Percentiles rank a stretch among this genome's conserved stretches.
phyloP scores from a whole-genome alignment of 768 basidiomycete genomes.

The Kwoniella heveanensis region DNA sequence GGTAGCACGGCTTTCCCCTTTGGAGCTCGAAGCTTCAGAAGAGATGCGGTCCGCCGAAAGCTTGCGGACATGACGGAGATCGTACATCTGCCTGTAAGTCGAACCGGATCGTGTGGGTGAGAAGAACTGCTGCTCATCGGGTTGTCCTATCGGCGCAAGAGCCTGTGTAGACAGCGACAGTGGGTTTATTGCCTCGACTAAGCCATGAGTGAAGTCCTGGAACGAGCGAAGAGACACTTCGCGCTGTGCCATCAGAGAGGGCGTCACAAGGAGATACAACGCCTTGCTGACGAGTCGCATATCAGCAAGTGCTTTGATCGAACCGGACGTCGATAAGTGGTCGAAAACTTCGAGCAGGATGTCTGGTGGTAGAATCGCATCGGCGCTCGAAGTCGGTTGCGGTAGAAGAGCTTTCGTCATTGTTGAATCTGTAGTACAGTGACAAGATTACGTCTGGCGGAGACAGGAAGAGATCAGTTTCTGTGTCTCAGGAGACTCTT shows the following conservation, averaged over 20 bases:
- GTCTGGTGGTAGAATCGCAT: background rate
- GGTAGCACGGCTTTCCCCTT: too few relatives aligned
- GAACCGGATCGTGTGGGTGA: background rate
- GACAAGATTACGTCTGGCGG: too few relatives aligned
- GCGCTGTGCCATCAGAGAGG: background rate
- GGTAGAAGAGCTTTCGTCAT: too few relatives aligned
- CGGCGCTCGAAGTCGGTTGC: background rate
- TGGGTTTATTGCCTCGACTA: background rate
- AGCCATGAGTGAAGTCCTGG: background rate
- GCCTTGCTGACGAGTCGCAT: constrained; percentile 3
- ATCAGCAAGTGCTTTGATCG: background rate
- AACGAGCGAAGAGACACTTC: constrained; percentile 1
- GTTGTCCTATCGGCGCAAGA: too few relatives aligned
- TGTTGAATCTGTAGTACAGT: too few relatives aligned
- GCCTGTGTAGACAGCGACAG: background rate
- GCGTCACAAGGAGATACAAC: background rate
- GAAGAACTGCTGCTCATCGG: background rate
- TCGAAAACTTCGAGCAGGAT: background rate
- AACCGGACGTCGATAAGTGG: background rate
- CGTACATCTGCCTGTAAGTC: background rate
- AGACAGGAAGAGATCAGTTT: too few relatives aligned
- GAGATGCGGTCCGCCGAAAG: background rate
- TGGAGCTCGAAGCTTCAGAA: too few relatives aligned
- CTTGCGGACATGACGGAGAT: background rate
- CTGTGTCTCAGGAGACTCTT: too few relatives aligned